phyloP scores from a whole-genome alignment of 2,329 filamentous ascomycete genomes.

The Ustilaginoidea virens region DNA sequence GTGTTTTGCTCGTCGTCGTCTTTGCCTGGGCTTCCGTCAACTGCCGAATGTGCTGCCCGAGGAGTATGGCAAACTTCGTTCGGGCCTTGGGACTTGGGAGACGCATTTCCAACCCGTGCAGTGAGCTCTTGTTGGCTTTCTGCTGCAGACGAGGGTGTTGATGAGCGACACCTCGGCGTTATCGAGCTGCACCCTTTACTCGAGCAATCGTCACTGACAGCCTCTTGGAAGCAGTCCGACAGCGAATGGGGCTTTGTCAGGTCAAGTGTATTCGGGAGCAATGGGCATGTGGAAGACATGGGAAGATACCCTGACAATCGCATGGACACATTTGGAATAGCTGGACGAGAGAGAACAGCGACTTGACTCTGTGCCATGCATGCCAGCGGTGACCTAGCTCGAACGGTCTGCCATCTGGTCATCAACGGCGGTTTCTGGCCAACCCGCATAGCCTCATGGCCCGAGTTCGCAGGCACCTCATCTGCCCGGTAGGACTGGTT shows the following conservation, averaged over 20 bases:
- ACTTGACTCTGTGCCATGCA: conserved; percentile 4
- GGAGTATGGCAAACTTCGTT: no score
- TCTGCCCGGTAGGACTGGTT: background rate
- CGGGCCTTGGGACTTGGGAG: no score
- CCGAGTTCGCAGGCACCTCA: no score
- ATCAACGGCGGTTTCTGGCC: conserved; percentile 1
- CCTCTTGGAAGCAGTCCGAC: conserved; percentile 2
- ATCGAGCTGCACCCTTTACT: background rate
- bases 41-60: no score
- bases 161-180: no score
- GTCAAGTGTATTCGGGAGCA: background rate
- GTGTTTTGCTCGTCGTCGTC: no score
- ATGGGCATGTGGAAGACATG: conserved; percentile 4
- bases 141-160: no score
- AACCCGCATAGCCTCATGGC: background rate
- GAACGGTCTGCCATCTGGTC: background rate
- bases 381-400: conserved; percentile 3
- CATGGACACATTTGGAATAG: conserved; percentile 1
- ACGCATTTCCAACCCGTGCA: background rate
- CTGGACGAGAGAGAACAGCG: conserved; percentile 4
- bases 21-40: no score
- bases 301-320: conserved; percentile 5
- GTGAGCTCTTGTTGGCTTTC: no score
- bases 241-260: conserved; percentile 1
- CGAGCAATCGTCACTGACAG: background rate